Conservation (phyloP, 139 green algal species). For the Chlorella sp. region DNA sequence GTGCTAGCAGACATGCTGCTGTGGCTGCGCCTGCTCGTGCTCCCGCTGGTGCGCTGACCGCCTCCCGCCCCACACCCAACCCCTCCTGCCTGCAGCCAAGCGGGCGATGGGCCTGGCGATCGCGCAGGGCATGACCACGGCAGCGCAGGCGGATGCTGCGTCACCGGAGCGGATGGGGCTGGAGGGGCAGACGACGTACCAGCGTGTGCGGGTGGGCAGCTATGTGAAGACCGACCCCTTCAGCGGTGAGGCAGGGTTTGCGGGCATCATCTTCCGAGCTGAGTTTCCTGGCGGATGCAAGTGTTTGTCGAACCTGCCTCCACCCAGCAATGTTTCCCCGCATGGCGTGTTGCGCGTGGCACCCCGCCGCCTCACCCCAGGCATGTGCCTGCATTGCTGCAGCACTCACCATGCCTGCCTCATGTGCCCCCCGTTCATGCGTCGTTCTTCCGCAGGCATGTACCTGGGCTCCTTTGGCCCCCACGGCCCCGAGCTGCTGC, state of each 20-base stretch:
- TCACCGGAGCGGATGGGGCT: neutral
- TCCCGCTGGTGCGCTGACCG: too few relatives aligned
- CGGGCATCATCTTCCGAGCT: too few relatives aligned
- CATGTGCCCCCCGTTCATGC: too few relatives aligned
- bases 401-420: too few relatives aligned
- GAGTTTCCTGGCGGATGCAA: too few relatives aligned
- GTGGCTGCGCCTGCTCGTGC: neutral
- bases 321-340: too few relatives aligned
- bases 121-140: neutral
- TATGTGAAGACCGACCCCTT: constrained; percentile 23
- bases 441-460: constrained; percentile 47
- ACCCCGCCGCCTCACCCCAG: too few relatives aligned
- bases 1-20: too few relatives aligned
- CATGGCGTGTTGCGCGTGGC: too few relatives aligned
- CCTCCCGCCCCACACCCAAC: neutral
- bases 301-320: too few relatives aligned
- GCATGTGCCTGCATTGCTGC: too few relatives aligned
- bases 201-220: neutral
- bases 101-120: constrained; percentile 16
- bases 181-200: constrained; percentile 20
- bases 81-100: neutral
- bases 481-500: constrained; percentile 89
- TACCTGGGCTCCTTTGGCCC: constrained; percentile 91
- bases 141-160: neutral
- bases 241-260: neutral